These are phyloP conservation scores for Alternaria postmessia DNA, from an alignment of 2,329 filamentous ascomycete species.

Conservation along the genomic window DNA sequence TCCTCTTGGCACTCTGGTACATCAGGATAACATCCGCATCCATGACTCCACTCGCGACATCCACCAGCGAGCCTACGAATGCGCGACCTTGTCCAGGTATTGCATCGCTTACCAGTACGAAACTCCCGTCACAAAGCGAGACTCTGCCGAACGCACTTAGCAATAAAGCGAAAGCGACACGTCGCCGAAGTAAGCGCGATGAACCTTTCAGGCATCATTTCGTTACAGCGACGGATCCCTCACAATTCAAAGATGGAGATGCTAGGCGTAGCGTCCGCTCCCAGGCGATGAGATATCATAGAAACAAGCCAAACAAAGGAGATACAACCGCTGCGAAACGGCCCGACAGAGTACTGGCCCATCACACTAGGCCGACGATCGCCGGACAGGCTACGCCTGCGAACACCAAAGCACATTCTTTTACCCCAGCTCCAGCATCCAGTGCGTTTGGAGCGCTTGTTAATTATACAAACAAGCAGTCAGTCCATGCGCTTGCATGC, in stretches of 20 bases:
- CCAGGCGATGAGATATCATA: slow-evolving; percentile 44
- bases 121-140: neutral
- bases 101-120: neutral
- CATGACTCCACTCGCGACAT: neutral
- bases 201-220: slow-evolving; percentile 43
- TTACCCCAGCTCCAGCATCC: neutral
- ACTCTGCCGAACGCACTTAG: neutral
- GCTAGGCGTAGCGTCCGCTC: slow-evolving; percentile 43
- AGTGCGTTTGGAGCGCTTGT: neutral
- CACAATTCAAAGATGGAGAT: slow-evolving; percentile 41
- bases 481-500: neutral
- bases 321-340: neutral
- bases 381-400: neutral
- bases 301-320: slow-evolving; percentile 27
- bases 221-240: slow-evolving; percentile 41
- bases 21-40: neutral
- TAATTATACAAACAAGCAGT: neutral
- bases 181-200: slow-evolving; percentile 32
- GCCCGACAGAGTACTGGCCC: neutral
- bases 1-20: neutral
- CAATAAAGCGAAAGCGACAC: slow-evolving; percentile 17
- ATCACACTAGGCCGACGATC: neutral
- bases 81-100: neutral
- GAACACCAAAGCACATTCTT: neutral
- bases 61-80: neutral